These are phyloP conservation scores for Trichothecium roseum DNA, from an alignment of 2,329 filamentous ascomycete genomes.

Conservation along the genomic window DNA sequence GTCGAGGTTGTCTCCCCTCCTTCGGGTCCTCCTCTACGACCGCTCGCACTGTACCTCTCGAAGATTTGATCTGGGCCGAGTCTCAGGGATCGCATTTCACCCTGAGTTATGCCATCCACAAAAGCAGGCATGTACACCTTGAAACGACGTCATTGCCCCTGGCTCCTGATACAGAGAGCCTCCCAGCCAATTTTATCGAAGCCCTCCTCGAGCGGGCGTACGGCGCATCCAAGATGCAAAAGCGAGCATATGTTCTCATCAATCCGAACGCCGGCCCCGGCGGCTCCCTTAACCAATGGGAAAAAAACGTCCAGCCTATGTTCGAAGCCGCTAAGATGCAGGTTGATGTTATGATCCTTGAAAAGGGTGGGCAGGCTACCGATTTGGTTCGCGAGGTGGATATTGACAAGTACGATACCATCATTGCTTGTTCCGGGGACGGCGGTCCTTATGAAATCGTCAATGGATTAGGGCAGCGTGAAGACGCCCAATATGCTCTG, in stretches of 20 bases:
- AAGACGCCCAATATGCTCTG: slow-evolving; percentile 66
- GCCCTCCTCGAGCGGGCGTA: slow-evolving; percentile 63
- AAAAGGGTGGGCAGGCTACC: slow-evolving; percentile 63
- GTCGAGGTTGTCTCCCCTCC: background rate
- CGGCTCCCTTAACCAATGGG: slow-evolving; percentile 60
- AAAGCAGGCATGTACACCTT: background rate
- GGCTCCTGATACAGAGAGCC: too few relatives aligned
- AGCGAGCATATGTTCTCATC: slow-evolving; percentile 77
- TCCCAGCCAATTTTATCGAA: slow-evolving; percentile 47
- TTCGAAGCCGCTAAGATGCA: slow-evolving; percentile 72
- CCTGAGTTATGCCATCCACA: too few relatives aligned
- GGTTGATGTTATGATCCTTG: slow-evolving; percentile 64
- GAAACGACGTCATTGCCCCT: too few relatives aligned
- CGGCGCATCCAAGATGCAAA: slow-evolving; percentile 52
- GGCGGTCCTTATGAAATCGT: slow-evolving; percentile 89
- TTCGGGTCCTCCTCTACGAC: too few relatives aligned
- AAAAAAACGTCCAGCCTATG: slow-evolving; percentile 66
- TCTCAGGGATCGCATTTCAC: too few relatives aligned
- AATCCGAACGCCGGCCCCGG: slow-evolving; percentile 89
- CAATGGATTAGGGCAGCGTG: slow-evolving; percentile 73
- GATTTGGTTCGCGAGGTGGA: slow-evolving; percentile 69
- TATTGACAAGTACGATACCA: slow-evolving; percentile 69
- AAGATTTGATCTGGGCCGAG: too few relatives aligned
- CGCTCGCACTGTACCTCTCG: too few relatives aligned
- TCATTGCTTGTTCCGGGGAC: slow-evolving; percentile 86